Evolutionary conservation across 495 filamentous ascomycete genomes (phyloP).

Genomic region (Lophiostoma macrostomum): DNA sequence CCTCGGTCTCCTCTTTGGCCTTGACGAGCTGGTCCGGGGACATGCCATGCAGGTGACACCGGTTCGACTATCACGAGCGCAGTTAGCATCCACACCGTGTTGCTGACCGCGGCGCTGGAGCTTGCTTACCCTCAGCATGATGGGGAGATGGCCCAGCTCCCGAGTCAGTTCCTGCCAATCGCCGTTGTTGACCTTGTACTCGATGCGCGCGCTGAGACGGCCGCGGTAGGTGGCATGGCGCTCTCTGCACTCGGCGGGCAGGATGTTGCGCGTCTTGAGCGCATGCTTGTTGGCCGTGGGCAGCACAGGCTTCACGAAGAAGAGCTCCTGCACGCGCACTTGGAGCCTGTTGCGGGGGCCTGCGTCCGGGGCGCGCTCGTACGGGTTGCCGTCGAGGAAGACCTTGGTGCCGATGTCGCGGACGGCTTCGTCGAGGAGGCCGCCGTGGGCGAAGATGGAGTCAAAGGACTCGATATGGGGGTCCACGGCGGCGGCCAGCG

Average conservation of each 20-base stretch:
- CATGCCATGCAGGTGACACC: conserved; percentile 83
- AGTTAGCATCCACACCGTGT: conserved; percentile 15
- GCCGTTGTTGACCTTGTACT: conserved; percentile 81
- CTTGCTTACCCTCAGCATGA: conserved; percentile 75
- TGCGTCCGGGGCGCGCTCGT: conserved; percentile 47
- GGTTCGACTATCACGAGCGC: conserved; percentile 59
- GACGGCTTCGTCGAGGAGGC: conserved; percentile 71
- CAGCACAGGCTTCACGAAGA: conserved; percentile 70
- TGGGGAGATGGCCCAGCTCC: conserved; percentile 82
- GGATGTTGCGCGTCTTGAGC: conserved; percentile 71
- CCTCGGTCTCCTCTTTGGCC: conserved; percentile 88
- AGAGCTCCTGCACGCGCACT: conserved; percentile 71
- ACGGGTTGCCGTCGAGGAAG: conserved; percentile 73
- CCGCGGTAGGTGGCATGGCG: conserved; percentile 89
- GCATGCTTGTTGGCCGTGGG: conserved; percentile 77
- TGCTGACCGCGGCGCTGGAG: conserved; percentile 2
- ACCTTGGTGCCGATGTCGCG: conserved; percentile 87
- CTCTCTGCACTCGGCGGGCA: conserved; percentile 91
- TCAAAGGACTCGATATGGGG: conserved; percentile 97
- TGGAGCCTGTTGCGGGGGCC: conserved; percentile 62
- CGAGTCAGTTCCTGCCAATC: conserved; percentile 74
- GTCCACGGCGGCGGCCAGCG: conserved; percentile 73
- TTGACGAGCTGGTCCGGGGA: conserved; percentile 76
- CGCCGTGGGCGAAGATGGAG: conserved; percentile 70
- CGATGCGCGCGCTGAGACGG: conserved; percentile 72